These are phyloP conservation scores for Pythium vanterpoolii DNA, from an alignment of 352 stramenopile species.

Conservation along the genomic window DNA sequence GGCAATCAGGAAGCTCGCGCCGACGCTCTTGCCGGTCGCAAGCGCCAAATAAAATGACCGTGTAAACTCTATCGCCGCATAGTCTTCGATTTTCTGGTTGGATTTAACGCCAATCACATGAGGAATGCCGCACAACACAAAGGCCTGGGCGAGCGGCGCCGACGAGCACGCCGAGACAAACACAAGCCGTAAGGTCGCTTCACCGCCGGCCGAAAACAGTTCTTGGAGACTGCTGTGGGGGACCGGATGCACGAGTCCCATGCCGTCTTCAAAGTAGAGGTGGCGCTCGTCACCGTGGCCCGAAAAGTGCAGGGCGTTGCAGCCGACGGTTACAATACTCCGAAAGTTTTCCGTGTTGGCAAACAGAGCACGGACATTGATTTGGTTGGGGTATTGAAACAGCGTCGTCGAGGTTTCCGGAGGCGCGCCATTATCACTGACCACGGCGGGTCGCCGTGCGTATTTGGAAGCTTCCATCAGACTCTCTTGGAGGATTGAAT, in stretches of 20 bases:
- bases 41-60: conserved; percentile 79
- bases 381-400: conserved; percentile 70
- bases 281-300: conserved; percentile 92
- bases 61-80: conserved; percentile 84
- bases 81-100: conserved; percentile 86
- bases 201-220: conserved; percentile 49
- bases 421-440: background rate
- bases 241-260: conserved; percentile 77
- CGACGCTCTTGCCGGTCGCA: conserved; percentile 69
- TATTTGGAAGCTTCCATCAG: conserved; percentile 58
- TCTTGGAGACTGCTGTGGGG: conserved; percentile 66
- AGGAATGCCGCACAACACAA: conserved; percentile 86
- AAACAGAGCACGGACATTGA: conserved; percentile 93
- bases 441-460: conserved; percentile 9
- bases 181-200: conserved; percentile 49
- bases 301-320: conserved; percentile 92
- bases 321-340: conserved; percentile 90
- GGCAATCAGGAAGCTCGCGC: conserved; percentile 66
- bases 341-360: conserved; percentile 92
- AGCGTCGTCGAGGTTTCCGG: conserved; percentile 28
- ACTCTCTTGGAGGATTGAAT: conserved; percentile 76
- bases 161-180: conserved; percentile 83
- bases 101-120: conserved; percentile 89
- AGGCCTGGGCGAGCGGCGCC: conserved; percentile 72
- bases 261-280: conserved; percentile 94